Evolutionary conservation across 768 basidiomycete species (phyloP), one percentile per base, ranked within the genome.

Genomic region (Pleurotus giganteus): DNA sequence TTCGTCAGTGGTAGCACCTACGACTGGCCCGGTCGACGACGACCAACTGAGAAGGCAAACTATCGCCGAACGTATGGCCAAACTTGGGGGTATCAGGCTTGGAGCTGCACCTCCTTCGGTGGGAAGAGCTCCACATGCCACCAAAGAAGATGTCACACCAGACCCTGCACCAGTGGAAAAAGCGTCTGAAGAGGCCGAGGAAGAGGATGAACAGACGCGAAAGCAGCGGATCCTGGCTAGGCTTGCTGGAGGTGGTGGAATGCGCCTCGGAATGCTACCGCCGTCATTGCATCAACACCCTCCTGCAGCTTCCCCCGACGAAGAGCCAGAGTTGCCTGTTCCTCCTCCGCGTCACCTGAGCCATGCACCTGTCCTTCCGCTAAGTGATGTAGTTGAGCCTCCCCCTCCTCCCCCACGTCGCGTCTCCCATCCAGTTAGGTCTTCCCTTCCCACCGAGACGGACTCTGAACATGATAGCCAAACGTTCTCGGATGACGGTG

Each of bases 31-130:
- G 8, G 75, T 75, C 55, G 77, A 80, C 47, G 73, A 73, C 1
- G 81, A 81, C 54, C 78, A 82, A 21, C 70, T 69, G 2, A 77
- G 86, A 45, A 80, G 85, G 21, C 78, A 77, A 27, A 89, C 89
- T 1, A 90, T 97, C 32, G 92, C 94, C 1, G 93, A 96, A 55
- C 81, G 94, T n/a, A 95, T 97, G 94, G 94, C 94, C 1, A 91
- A 85, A 63, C 75, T 97, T 0, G 92, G 94, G 13, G 91, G 90
- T 2, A 86, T 96, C 65, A 83, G 81, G 58, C 88, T 94, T 59
- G 91, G 91, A 1, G 84, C 79, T 41, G 87, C 87, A 13, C 82
- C 84, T 8, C 74, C 77, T 15, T 64, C 67, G 53, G 61, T 60
- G 54, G 70, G 68, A 37, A 74, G 74, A 1, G 67, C 74, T 15